Percentiles rank a stretch among this genome's conserved stretches.
Conservation (phyloP, 108 stramenopile genomes). For the Skeletonema menzelii region DNA sequence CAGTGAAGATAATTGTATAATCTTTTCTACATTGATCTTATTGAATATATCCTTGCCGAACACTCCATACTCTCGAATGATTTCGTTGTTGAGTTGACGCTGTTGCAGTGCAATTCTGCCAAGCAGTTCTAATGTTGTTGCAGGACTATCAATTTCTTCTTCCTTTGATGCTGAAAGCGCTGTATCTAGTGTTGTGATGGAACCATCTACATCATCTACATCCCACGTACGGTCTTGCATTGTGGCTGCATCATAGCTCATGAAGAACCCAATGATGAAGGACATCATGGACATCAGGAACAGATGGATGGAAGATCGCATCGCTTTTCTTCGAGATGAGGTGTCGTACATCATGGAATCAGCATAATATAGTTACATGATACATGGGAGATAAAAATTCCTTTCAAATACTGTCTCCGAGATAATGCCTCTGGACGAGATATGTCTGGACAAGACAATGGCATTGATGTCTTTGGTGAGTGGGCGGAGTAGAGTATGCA, state of each 20-base stretch:
- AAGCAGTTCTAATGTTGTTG: slow-evolving; percentile 20
- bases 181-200: neutral
- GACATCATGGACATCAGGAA: slow-evolving; percentile 14
- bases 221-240: slow-evolving; percentile 8
- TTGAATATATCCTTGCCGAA: slow-evolving; percentile 13
- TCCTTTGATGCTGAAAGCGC: neutral
- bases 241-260: slow-evolving; percentile 29
- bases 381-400: too few relatives aligned
- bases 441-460: too few relatives aligned
- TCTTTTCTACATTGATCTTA: slow-evolving; percentile 3
- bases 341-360: too few relatives aligned
- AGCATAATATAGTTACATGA: too few relatives aligned
- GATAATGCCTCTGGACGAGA: too few relatives aligned
- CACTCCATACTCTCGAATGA: slow-evolving; percentile 17
- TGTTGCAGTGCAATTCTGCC: slow-evolving; percentile 11
- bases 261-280: slow-evolving; percentile 20
- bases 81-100: neutral
- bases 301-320: slow-evolving; percentile 9
- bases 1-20: slow-evolving; percentile 11
- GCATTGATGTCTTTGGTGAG: too few relatives aligned
- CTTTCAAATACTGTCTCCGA: too few relatives aligned
- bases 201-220: too few relatives aligned
- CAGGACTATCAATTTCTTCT: neutral
- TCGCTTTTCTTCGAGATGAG: neutral
- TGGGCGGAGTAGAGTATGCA: too few relatives aligned